phyloP scores from a whole-genome alignment of 2,329 filamentous ascomycete species.

The Aspergillus sergii region DNA sequence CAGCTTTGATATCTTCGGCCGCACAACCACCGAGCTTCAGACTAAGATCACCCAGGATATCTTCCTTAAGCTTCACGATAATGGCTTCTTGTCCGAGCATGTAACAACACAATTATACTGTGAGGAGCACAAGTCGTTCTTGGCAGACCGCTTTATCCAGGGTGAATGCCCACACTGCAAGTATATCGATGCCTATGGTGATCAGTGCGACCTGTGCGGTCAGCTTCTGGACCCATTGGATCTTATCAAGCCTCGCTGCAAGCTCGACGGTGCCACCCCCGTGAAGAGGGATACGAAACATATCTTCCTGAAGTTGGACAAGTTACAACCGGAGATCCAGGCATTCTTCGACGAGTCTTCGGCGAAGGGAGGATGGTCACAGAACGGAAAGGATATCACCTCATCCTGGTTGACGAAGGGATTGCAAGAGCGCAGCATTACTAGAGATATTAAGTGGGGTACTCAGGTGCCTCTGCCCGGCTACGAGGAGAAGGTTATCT shows the following conservation, averaged over 20 bases:
- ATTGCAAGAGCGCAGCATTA: slow-evolving; percentile 83
- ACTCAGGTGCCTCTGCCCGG: slow-evolving; percentile 61
- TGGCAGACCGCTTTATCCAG: slow-evolving; percentile 73
- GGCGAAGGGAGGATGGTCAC: slow-evolving; percentile 62
- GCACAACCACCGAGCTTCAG: slow-evolving; percentile 85
- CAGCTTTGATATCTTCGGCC: slow-evolving; percentile 90
- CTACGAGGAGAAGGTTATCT: slow-evolving; percentile 79
- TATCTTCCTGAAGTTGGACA: slow-evolving; percentile 84
- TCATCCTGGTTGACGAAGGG: slow-evolving; percentile 67
- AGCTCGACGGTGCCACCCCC: slow-evolving; percentile 82
- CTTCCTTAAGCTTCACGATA: slow-evolving; percentile 83
- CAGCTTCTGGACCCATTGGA: slow-evolving; percentile 72
- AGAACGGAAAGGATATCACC: slow-evolving; percentile 48
- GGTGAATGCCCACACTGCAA: slow-evolving; percentile 54
- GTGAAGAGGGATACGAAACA: slow-evolving; percentile 84
- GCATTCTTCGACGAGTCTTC: slow-evolving; percentile 76
- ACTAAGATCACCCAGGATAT: slow-evolving; percentile 92
- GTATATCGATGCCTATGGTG: slow-evolving; percentile 70
- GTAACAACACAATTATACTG: slow-evolving; percentile 91
- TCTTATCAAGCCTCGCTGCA: slow-evolving; percentile 84
- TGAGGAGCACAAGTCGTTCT: slow-evolving; percentile 63
- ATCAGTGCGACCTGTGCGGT: slow-evolving; percentile 77
- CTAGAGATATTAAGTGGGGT: slow-evolving; percentile 91
- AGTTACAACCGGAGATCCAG: slow-evolving; percentile 74
- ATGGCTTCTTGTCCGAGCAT: slow-evolving; percentile 84